A percentile compares a stretch with the other conserved stretches of the same genome.
These are phyloP conservation scores for Rhodotorula sp. DNA, from an alignment of 1,284 basidiomycete genomes.

Conservation along the genomic window DNA sequence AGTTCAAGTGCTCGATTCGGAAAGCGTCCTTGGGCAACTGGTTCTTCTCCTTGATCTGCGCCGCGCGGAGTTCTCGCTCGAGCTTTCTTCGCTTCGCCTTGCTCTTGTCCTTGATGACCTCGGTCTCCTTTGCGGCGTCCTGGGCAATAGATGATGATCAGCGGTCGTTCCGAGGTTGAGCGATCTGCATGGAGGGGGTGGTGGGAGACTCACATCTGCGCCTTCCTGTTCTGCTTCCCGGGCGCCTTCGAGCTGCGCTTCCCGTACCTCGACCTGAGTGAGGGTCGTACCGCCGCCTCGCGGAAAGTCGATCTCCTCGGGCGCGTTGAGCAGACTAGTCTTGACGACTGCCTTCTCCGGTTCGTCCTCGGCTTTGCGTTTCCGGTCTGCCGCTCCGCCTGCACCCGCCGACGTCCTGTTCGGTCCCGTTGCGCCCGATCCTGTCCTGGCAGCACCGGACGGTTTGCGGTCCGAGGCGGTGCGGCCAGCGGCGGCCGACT, in stretches of 20 bases:
- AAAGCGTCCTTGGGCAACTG: constrained; percentile 55
- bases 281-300: constrained; percentile 72
- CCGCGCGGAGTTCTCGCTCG: constrained; percentile 26
- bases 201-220: constrained; percentile 8
- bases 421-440: not conserved
- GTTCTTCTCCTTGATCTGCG: constrained; percentile 34
- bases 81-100: constrained; percentile 47
- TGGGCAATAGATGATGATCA: not conserved
- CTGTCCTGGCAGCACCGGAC: not conserved
- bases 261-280: constrained; percentile 87
- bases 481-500: not conserved
- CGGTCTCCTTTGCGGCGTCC: constrained; percentile 24
- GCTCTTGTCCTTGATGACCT: constrained; percentile 46
- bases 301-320: constrained; percentile 85
- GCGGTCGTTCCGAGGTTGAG: not conserved
- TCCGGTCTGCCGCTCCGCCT: constrained; percentile 6
- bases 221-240: constrained; percentile 67
- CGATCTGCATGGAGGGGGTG: too few relatives aligned
- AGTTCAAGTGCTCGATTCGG: constrained; percentile 88
- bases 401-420: not conserved
- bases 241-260: constrained; percentile 75
- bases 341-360: constrained; percentile 28
- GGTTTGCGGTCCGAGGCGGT: constrained; percentile 8
- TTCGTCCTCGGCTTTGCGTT: constrained; percentile 28
- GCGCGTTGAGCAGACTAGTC: constrained; percentile 32